Evolutionary conservation across 2,329 filamentous ascomycete genomes (phyloP), one percentile per base, ranked within the genome.

Genomic region (Plenodomus tracheiphilus): DNA sequence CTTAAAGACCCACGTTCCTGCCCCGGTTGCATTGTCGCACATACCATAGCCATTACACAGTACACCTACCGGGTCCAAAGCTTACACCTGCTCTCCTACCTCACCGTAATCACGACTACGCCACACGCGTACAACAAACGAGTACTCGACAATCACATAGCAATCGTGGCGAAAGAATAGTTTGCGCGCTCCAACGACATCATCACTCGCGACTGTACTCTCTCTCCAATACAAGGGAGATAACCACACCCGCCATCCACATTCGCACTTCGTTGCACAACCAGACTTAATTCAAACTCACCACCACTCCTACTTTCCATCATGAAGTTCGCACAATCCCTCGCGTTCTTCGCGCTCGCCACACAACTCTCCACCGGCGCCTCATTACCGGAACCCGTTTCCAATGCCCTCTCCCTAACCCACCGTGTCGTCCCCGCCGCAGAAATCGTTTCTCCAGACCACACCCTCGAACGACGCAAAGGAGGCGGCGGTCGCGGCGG

Each of bases 381-480:
- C 11, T 70, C 68, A 7, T 50, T 72, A 46, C 63, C 68, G 6
- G 51, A 71, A 46, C 62, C 66, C 15, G 59, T 68, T 30, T 22
- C 49, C 18, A 52, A 65, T 34, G 56, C 63, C 44, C 63, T 65
- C 10, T 46, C 71, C 39, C 53, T 49, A 17, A 19, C 61, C 1
- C 55, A 64, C 21, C 42, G 54, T 46, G 25, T 53, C 47, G 32
- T 51, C 32, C 36, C 49, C 42, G 21, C 50, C 32, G 46, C 62
- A 20, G 59, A 60, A 30, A 48, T 70, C 36, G 46, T 71, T 28
- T 58, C 69, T 4, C 61, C 69, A 36, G 65, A 69, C 18, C 51
- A 71, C 53, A 61, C 63, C 10, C 49, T 74, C 41, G 68, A 71
- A 47, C 69, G 65, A 54, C 68, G 71, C 35, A 74, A 73, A 49